Base-by-base conservation (phyloP, 169 alveolate genomes). In the Plasmodium relictum region DNA sequence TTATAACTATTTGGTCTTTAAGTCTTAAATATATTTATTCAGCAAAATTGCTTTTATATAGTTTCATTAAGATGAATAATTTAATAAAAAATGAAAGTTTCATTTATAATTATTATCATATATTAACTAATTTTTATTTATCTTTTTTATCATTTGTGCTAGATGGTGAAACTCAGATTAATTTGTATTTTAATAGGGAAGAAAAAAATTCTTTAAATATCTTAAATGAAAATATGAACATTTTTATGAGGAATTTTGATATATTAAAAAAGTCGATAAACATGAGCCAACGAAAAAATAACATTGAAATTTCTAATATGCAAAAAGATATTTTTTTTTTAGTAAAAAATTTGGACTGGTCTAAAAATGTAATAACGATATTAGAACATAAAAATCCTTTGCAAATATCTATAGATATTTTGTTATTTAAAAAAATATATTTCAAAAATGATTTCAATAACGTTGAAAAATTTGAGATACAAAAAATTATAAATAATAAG, bases 181-280 rank as follows among this genome's bases (percentile, higher is more conserved):
- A 86, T 71, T 37, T 86, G 41, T 86, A 86, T 86, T 86, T 86
- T 71, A 86, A 86, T 56, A 86, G 18, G 44, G 76, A 71, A 70
- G 87, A 86, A 61, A 37, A 58, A 58, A 61, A 86, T 71, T 58
- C 70, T 31, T 74, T 86, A 20, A 18, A 48, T 56, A 37, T 86
- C 26, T 62, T 86, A 61, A 6, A 83, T 44, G 42, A 83, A 16
- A 3, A 42, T 86, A 52, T 86, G 4, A 42, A 42, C 54, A 52
- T 12, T 9, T 61, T 70, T 52, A 50, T 70, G 37, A 52, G 8
- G 44, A 37, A 58, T 44, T 71, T 86, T 31, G 42, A 44, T 10
- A 42, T 24, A 31, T 59, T 70, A 14, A 86, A 86, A 59, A 48
- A 86, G 10, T 20, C 59, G 14, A 72, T 86, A 86, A 86, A 71